Evolutionary conservation across 345 rosid species (phyloP), one percentile per base, ranked within the genome.

Genomic region (Gossypium australe): DNA sequence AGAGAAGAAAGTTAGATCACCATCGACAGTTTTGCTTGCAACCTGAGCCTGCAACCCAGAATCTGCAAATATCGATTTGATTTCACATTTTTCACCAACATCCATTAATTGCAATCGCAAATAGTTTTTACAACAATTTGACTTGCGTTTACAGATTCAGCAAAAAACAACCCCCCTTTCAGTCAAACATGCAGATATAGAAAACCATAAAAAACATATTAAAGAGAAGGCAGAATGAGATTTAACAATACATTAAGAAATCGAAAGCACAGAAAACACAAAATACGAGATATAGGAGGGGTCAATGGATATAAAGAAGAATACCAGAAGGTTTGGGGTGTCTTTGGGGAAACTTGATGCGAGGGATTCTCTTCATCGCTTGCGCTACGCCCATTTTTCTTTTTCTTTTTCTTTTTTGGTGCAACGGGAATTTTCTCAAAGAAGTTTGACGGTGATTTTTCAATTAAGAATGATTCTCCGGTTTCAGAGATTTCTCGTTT

Each of bases 271-370:
- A 41, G 2, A 64, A 41, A 64, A 34, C 1, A 38, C 13, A 17
- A 2, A 8, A 47, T 5, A 24, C 2, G 43, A 29, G 24, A 48
- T 4, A 24, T 45, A 8, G 24, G 11, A 70, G 3, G 13, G 41
- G 56, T 16, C 27, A 20, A 72, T n/a, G 27, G 67, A 16, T 6
- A 41, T 20, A 52, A 20, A 48, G 10, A 44, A 44, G 20, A 72
- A 41, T 13, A 89, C 93, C 90, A 75, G 89, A 83, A 57, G 90
- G 69, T 3, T 88, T 87, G 16, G 79, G 62, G 18, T 84, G 87
- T 65, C 98, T 71, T 71, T 81, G 90, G 41, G 97, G 97, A 43
- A 93, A 91, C 78, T 87, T 93, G 84, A 93, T 91, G 80, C 92
- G 89, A 78, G 97, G 97, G 64, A 93, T 86, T 84, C 97, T 86